These are phyloP conservation scores for Fusarium multiceps DNA, from an alignment of 2,329 filamentous ascomycete genomes.

Conservation along the genomic window DNA sequence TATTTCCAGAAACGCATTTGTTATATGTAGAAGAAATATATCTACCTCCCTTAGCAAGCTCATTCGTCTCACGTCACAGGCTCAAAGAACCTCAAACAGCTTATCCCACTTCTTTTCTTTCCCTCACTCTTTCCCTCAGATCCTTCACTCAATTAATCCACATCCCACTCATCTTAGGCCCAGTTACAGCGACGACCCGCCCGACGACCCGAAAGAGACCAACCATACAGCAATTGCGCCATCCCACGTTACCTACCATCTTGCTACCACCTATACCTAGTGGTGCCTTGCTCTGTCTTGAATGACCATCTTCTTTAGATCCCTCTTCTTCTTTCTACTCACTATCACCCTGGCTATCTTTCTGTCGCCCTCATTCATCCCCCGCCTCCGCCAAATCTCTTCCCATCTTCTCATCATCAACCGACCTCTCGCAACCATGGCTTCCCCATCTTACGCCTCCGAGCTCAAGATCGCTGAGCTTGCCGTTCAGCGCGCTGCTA, in stretches of 20 bases:
- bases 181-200: conserved; percentile 40
- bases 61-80: conserved; percentile 9
- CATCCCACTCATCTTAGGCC: conserved; percentile 24
- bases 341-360: conserved; percentile 47
- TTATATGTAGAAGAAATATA: background rate
- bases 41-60: background rate
- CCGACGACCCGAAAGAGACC: conserved; percentile 41
- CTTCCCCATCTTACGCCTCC: conserved; percentile 68
- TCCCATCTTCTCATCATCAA: conserved; percentile 41
- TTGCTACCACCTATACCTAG: background rate
- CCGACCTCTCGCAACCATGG: conserved; percentile 49
- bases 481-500: conserved; percentile 81
- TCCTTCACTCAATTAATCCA: conserved; percentile 21
- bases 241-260: conserved; percentile 34
- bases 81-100: conserved; percentile 2
- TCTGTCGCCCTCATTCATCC: conserved; percentile 41
- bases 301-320: conserved; percentile 13
- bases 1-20: too few relatives aligned
- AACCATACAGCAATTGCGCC: conserved; percentile 31
- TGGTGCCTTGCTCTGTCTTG: conserved; percentile 5
- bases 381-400: conserved; percentile 46
- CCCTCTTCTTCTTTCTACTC: conserved; percentile 37
- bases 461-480: conserved; percentile 88
- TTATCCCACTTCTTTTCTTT: conserved; percentile 32
- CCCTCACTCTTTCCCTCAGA: conserved; percentile 1